Percentiles rank a stretch among this genome's conserved stretches.
phyloP scores from a whole-genome alignment of 2,329 filamentous ascomycete genomes.

The Colletotrichum eleusines region DNA sequence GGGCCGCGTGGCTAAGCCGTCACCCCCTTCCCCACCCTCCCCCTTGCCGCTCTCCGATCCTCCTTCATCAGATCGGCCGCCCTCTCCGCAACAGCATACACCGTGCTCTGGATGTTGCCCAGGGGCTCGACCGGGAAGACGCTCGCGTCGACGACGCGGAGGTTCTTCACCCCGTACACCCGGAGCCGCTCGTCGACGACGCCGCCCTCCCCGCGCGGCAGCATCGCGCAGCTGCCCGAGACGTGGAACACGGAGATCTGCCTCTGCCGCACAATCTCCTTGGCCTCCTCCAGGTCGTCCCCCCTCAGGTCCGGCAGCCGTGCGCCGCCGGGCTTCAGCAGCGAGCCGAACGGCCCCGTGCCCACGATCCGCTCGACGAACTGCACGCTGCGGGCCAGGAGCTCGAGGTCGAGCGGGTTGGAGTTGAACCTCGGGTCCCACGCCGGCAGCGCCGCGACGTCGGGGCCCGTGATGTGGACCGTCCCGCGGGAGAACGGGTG shows the following conservation, averaged over 20 bases:
- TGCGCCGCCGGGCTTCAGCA: constrained; percentile 55
- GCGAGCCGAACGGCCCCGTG: constrained; percentile 55
- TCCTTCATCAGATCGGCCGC: constrained; percentile 52
- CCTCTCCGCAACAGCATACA: constrained; percentile 55
- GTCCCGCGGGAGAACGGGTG: constrained; percentile 72
- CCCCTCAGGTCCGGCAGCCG: constrained; percentile 51
- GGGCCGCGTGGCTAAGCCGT: too few relatives aligned
- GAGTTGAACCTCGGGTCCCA: constrained; percentile 69
- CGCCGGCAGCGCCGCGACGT: constrained; percentile 56
- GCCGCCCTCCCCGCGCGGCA: constrained; percentile 57
- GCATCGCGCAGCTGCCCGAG: constrained; percentile 62
- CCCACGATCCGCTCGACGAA: constrained; percentile 55
- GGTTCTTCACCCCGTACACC: constrained; percentile 58
- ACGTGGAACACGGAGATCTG: constrained; percentile 60
- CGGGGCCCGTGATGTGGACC: constrained; percentile 65
- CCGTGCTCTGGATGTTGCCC: constrained; percentile 50
- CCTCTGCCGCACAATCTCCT: constrained; percentile 50
- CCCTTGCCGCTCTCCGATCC: not conserved
- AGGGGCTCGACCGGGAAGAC: constrained; percentile 58
- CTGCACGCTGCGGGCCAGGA: constrained; percentile 57
- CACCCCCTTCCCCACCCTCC: too few relatives aligned
- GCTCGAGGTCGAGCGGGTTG: constrained; percentile 68
- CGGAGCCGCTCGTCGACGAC: constrained; percentile 58
- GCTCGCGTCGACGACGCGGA: constrained; percentile 60
- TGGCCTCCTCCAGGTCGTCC: constrained; percentile 50